These are phyloP conservation scores for Nemania sp. DNA, from an alignment of 2,329 filamentous ascomycete genomes.

Conservation along the genomic window DNA sequence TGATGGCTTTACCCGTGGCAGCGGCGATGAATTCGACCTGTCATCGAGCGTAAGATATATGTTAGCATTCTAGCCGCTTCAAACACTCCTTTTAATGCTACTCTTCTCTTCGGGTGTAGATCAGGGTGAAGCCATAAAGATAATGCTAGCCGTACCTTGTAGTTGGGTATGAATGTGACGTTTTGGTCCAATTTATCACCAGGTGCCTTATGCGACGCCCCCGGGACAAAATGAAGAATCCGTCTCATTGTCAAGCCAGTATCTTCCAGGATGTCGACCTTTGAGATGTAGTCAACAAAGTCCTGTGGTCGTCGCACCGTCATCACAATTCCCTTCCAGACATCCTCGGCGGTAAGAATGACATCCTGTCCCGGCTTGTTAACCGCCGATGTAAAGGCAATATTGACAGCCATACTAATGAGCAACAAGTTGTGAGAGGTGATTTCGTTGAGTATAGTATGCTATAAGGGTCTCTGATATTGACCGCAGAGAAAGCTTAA, in stretches of 20 bases:
- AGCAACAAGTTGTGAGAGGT: neutral
- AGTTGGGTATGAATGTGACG: neutral
- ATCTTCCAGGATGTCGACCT: neutral
- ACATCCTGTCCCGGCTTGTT: conserved; percentile 3
- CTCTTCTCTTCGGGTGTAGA: neutral
- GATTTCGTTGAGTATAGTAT: neutral
- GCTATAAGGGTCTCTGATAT: neutral
- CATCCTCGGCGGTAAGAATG: neutral
- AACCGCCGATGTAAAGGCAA: neutral
- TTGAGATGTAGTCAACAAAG: conserved; percentile 4
- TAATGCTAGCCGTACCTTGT: neutral
- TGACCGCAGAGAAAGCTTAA: no score
- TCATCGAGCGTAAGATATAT: neutral
- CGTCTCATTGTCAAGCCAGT: neutral
- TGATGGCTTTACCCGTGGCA: neutral
- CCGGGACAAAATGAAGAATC: neutral
- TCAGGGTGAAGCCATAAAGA: neutral
- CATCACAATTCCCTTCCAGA: neutral
- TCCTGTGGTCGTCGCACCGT: neutral
- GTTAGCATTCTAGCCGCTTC: neutral
- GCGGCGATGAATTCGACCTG: conserved; percentile 4
- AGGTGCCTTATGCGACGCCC: neutral
- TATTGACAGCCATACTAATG: neutral
- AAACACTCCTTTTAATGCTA: neutral
- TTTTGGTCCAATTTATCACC: neutral